Evolutionary conservation across 2,329 filamentous ascomycete species (phyloP).

Genomic region (Didymella exigua): DNA sequence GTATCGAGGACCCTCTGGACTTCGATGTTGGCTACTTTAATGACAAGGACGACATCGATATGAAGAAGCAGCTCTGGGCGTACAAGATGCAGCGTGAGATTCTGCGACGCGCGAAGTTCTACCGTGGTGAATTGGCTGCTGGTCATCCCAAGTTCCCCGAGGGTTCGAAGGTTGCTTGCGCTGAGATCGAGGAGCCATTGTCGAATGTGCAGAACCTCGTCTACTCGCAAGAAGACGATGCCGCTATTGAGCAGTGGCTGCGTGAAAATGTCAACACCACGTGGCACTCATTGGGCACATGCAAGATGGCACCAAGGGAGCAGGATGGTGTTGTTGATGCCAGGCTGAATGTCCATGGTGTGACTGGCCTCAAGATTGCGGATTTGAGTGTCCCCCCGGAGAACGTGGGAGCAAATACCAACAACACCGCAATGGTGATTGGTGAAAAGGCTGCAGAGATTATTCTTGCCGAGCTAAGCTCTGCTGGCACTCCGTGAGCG

Average conservation of each 20-base stretch:
- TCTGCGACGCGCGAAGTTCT: conserved; percentile 60
- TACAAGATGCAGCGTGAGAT: conserved; percentile 71
- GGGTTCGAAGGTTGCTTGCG: conserved; percentile 23
- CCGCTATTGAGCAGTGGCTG: conserved; percentile 50
- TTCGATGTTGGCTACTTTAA: conserved; percentile 65
- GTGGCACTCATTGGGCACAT: conserved; percentile 43
- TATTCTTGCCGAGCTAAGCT: conserved; percentile 26
- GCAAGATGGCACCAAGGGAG: conserved; percentile 42
- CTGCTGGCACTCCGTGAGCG: conserved; percentile 5
- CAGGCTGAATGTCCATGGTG: conserved; percentile 38
- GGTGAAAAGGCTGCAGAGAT: conserved; percentile 43
- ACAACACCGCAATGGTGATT: conserved; percentile 52
- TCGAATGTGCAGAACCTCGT: conserved; percentile 22
- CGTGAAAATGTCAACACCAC: conserved; percentile 41
- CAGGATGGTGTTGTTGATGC: conserved; percentile 38
- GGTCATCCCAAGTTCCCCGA: conserved; percentile 44
- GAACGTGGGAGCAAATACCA: conserved; percentile 55
- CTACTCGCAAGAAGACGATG: conserved; percentile 42
- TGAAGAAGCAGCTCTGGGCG: conserved; percentile 64
- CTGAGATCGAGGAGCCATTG: conserved; percentile 20
- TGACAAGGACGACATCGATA: conserved; percentile 61
- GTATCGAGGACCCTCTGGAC: conserved; percentile 55
- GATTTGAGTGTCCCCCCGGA: conserved; percentile 52
- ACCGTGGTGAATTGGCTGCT: conserved; percentile 50
- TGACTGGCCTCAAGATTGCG: conserved; percentile 47